These are phyloP conservation scores for Malassezia equina DNA, from an alignment of 1,284 basidiomycete species.

Conservation along the genomic window DNA sequence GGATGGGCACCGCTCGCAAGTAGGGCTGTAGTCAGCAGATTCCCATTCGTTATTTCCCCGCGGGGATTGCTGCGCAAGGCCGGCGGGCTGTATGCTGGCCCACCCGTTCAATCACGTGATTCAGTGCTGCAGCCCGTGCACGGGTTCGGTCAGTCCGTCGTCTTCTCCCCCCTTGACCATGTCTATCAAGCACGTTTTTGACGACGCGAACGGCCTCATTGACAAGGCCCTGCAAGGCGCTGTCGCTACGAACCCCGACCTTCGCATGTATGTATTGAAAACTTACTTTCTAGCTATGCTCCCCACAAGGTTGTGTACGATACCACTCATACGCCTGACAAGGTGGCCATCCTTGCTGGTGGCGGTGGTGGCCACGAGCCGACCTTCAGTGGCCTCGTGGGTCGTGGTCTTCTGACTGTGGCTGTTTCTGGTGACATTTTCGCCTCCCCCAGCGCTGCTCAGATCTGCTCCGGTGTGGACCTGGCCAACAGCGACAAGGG, in stretches of 20 bases:
- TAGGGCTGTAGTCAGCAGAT: neutral
- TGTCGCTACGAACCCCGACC: slow-evolving; percentile 41
- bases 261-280: slow-evolving; percentile 31
- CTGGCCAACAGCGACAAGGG: slow-evolving; percentile 50
- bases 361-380: slow-evolving; percentile 53
- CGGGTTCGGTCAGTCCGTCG: neutral
- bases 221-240: slow-evolving; percentile 40
- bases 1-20: slow-evolving; percentile 3
- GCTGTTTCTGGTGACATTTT: slow-evolving; percentile 53
- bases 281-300: slow-evolving; percentile 22
- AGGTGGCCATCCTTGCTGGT: slow-evolving; percentile 51
- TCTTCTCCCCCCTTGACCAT: slow-evolving; percentile 17
- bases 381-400: slow-evolving; percentile 48
- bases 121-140: neutral
- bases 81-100: no score
- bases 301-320: slow-evolving; percentile 47
- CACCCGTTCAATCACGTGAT: neutral
- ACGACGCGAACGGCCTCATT: slow-evolving; percentile 39
- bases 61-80: neutral
- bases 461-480: slow-evolving; percentile 51
- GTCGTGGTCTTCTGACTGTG: slow-evolving; percentile 50
- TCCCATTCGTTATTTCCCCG: neutral
- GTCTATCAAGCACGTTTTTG: slow-evolving; percentile 47
- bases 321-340: slow-evolving; percentile 43
- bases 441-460: slow-evolving; percentile 52